Base-by-base conservation (phyloP, 768 basidiomycete genomes). In the Phylloporus sp. region DNA sequence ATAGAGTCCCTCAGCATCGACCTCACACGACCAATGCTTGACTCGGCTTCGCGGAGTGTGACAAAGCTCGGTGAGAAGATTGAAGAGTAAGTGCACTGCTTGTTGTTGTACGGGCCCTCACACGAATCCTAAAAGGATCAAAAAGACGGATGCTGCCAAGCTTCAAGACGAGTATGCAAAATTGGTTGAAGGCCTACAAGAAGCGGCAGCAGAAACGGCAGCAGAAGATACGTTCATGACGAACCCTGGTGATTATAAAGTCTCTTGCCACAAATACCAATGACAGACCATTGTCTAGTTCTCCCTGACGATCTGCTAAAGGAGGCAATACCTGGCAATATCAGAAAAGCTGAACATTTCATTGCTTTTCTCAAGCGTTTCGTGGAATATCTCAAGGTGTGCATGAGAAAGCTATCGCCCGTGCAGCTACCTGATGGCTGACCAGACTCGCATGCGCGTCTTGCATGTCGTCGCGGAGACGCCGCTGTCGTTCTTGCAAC, bases 391-490 rank as follows among this genome's bases (percentile, higher is more conserved):
- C 80, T 99, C 47, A 99, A 98, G 81, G 95, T 93, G 45, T 20
- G 46, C 29, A 41, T 34, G 31, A 20, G n/a, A 31, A 6, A 7
- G 16, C 22, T 31, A 29, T 41, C 16, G 43, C 20, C 18, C 18
- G 32, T 38, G 22, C 24, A 18, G 53, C 18, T 23, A 40, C 6
- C 55, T 68, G 47, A 65, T 22, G 35, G 15, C n/a, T 40, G 41
- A 44, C 15, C 59, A 97, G 95, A 98, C 95, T 16, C 82, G 97
- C 48, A 98, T 98, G 95, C 85, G 97, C 45, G 97, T 99, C n/a
- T 74, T 97, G 24, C 97, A 98, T 66, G 97, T 99, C 54, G 97
- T 99, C 13, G 97, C 97, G 16, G 97, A 99, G 71, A 99, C 97
- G 2, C 97, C 97, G 0, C 74, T 90, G 24, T 98, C 95, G 2